Percentiles rank a stretch among this genome's conserved stretches.
Conservation (phyloP, 257 asterid genomes). For the Solanum rostratum region DNA sequence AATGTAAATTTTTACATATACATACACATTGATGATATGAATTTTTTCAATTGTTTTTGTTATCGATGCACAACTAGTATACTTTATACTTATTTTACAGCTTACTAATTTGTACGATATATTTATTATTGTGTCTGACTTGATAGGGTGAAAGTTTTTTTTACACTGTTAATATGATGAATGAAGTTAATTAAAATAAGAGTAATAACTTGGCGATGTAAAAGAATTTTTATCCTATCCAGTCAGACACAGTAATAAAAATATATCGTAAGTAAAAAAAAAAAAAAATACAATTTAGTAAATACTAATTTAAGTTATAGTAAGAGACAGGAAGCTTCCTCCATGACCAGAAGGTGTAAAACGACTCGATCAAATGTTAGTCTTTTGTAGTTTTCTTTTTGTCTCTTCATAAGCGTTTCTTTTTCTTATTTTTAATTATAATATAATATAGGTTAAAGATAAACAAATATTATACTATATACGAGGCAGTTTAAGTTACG, state of each 20-base stretch:
- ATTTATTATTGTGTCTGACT: neutral
- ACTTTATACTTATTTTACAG: neutral
- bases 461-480: too few relatives aligned
- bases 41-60: neutral
- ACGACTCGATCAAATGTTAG: neutral
- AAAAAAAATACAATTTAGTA: neutral
- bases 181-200: neutral
- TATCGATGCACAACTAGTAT: neutral
- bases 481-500: too few relatives aligned
- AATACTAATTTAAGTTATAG: neutral
- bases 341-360: neutral
- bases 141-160: neutral
- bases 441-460: neutral
- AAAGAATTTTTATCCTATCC: too few relatives aligned
- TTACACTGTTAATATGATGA: neutral
- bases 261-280: too few relatives aligned
- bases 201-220: neutral
- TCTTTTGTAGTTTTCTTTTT: constrained; percentile 22
- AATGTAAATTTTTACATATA: neutral
- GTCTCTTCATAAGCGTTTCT: constrained; percentile 1
- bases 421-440: neutral
- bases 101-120: neutral
- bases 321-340: constrained; percentile 19
- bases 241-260: too few relatives aligned
- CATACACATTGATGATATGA: neutral